Base-by-base conservation (phyloP, 345 rosid species). In the Aquilaria sinensis region DNA sequence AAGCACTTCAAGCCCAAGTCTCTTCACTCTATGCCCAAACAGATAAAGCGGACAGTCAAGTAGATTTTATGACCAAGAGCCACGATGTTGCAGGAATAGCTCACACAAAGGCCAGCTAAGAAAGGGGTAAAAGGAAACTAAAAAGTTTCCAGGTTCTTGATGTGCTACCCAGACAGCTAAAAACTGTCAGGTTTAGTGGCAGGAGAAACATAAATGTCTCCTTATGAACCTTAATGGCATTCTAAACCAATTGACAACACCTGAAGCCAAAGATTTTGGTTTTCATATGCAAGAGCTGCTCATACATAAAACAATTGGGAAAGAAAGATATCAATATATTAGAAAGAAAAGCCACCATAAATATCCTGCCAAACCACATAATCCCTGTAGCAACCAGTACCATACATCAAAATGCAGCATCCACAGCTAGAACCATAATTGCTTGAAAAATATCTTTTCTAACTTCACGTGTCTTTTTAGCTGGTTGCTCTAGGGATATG, bases 371-470 rank as follows among this genome's bases (percentile, higher is more conserved):
- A 47, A 12, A 63, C 70, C 64, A 69, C 67, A 52, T 16, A 31
- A 69, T 16, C 67, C 59, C 73, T 61, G 64, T 46, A 69, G 72
- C 71, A 68, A 68, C 77, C 73, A 60, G 77, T 16, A 56, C 51
- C 33, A 52, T 12, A 47, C 52, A 72, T 47, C 63, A 23, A 53
- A 68, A 47, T 9, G 29, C 31, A 62, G 62, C 45, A 31, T 63
- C 30, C 34, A 61, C 53, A 51, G 23, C 50, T 55, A 31, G 9
- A 58, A 65, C 58, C 65, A 58, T 49, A 67, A 58, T 54, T 57
- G 60, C 61, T 64, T 52, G 37, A 51, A 49, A 57, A 59, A 47
- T 59, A 32, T 34, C 37, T 33, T 5, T 41, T 41, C 50, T 48
- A 50, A 56, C 33, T 11, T 46, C 70, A 59, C 50, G 8, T 37